Evolutionary conservation across 495 filamentous ascomycete genomes (phyloP).

Genomic region (Cenococcum geophilum): DNA sequence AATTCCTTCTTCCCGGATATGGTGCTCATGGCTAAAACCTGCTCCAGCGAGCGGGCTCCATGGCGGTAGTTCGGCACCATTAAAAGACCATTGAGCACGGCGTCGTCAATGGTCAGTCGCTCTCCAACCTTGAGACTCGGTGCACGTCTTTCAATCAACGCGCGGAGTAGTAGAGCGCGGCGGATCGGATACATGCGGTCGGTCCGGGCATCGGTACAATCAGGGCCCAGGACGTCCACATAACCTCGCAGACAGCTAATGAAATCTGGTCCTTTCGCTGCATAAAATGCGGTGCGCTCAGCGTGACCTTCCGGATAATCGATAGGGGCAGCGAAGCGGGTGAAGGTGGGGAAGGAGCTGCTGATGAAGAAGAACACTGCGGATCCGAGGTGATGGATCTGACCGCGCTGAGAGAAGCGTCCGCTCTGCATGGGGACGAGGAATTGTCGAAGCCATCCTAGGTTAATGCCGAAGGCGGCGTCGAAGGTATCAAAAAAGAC

Average conservation of each 20-base stretch:
- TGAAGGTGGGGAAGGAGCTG: slow-evolving; percentile 3
- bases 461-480: not conserved
- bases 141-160: slow-evolving; percentile 14
- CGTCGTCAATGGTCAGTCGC: slow-evolving; percentile 25
- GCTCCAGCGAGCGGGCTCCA: slow-evolving; percentile 23
- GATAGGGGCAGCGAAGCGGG: not conserved
- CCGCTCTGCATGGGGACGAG: slow-evolving; percentile 22
- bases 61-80: slow-evolving; percentile 27
- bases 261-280: not conserved
- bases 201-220: not conserved
- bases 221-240: not conserved
- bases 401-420: slow-evolving; percentile 20
- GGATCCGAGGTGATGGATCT: slow-evolving; percentile 10
- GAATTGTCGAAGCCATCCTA: slow-evolving; percentile 7
- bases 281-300: not conserved
- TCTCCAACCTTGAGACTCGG: slow-evolving; percentile 22
- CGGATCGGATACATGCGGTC: slow-evolving; percentile 24
- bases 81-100: slow-evolving; percentile 26
- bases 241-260: not conserved
- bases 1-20: slow-evolving; percentile 26
- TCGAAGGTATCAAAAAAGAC: slow-evolving; percentile 29
- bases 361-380: slow-evolving; percentile 25
- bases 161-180: slow-evolving; percentile 26
- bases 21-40: slow-evolving; percentile 26
- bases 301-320: not conserved